phyloP scores from a whole-genome alignment of 176 grass and related monocot genomes.

The Triticum turgidum region DNA sequence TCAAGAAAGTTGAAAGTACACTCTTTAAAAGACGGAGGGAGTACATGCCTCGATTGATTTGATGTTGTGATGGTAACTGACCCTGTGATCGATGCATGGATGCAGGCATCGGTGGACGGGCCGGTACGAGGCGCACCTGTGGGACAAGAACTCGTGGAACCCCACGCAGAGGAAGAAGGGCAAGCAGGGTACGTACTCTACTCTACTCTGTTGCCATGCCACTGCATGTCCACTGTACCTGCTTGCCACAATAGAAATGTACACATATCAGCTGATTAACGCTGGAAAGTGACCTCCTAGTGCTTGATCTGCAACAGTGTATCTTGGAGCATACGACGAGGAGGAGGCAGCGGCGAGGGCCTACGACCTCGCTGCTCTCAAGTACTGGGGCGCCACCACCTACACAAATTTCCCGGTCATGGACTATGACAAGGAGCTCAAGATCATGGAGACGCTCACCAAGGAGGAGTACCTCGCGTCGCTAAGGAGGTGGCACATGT shows the following conservation, averaged over 20 bases:
- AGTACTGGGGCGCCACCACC: conserved; percentile 70
- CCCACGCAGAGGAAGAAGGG: conserved; percentile 72
- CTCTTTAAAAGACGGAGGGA: too few species aligned
- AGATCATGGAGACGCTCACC: conserved; percentile 66
- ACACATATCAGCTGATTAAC: neutral
- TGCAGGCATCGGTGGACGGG: conserved; percentile 72
- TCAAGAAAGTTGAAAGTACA: too few species aligned
- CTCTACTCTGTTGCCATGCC: neutral
- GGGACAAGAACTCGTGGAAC: conserved; percentile 78
- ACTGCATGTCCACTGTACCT: neutral
- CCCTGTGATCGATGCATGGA: neutral
- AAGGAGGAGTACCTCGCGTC: conserved; percentile 80
- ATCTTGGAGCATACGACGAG: conserved; percentile 64
- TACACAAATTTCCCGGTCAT: conserved; percentile 68
- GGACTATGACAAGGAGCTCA: conserved; percentile 64
- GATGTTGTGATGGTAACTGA: neutral
- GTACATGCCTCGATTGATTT: neutral
- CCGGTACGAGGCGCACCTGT: conserved; percentile 68
- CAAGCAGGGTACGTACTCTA: conserved; percentile 48
- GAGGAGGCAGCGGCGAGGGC: conserved; percentile 73
- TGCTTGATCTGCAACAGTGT: conserved; percentile 34
- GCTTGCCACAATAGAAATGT: neutral
- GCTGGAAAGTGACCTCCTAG: neutral
- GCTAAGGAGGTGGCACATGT: conserved; percentile 40
- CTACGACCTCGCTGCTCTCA: conserved; percentile 71